Conservation (phyloP, 73 alveolate genomes). For the Effrenium voratum region DNA sequence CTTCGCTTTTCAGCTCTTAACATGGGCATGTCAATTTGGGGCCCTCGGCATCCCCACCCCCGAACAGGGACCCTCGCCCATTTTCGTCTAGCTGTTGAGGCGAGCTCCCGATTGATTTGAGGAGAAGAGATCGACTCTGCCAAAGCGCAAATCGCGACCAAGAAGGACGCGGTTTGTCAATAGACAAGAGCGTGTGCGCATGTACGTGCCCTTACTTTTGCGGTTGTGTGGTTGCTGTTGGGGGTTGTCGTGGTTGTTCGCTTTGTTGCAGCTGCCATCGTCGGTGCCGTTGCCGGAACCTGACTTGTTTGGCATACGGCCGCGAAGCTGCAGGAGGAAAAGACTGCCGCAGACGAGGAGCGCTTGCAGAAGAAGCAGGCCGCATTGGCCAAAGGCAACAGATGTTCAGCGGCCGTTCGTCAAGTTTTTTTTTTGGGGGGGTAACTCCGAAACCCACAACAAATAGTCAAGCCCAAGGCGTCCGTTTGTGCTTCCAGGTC, state of each 20-base stretch:
- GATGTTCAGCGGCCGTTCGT: no score
- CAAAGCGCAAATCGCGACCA: slow-evolving; percentile 62
- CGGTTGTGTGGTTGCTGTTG: background rate
- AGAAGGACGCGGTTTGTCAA: slow-evolving; percentile 33
- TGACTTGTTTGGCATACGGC: no score
- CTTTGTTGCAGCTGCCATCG: background rate
- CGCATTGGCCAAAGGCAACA: background rate
- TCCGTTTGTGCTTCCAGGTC: background rate
- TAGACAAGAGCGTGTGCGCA: background rate
- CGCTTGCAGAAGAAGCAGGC: slow-evolving; percentile 86
- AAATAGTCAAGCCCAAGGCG: background rate
- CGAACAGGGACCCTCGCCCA: no score
- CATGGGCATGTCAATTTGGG: no score
- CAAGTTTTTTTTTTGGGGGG: background rate
- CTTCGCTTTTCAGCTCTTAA: no score
- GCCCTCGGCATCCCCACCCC: no score
- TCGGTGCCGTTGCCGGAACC: background rate
- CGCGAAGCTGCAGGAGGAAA: slow-evolving; percentile 44
- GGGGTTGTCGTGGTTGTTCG: background rate
- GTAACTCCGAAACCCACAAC: background rate
- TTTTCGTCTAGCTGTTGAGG: background rate
- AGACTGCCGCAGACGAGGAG: slow-evolving; percentile 92
- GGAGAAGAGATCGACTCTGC: slow-evolving; percentile 86
- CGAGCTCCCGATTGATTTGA: background rate
- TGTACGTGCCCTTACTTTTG: no score